phyloP scores from a whole-genome alignment of 768 basidiomycete species.

The Kwoniella shandongensis region DNA sequence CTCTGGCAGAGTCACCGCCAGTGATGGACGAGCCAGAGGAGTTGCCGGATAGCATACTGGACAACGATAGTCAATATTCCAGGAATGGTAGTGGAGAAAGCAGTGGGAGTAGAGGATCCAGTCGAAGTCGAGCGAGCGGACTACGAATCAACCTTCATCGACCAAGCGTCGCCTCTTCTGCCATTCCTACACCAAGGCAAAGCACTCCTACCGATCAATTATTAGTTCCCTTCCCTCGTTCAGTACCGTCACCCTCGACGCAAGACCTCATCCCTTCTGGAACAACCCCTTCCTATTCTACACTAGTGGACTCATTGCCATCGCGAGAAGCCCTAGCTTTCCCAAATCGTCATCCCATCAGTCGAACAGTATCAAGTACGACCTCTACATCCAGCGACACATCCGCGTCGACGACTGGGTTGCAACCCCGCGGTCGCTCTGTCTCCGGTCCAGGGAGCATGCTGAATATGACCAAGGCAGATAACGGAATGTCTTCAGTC shows the following conservation, averaged over 20 bases:
- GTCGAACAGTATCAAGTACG: slow-evolving; percentile 8
- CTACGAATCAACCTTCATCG: slow-evolving; percentile 15
- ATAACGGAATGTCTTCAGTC: slow-evolving; percentile 1
- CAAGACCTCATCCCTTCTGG: slow-evolving; percentile 8
- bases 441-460: slow-evolving; percentile 5
- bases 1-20: slow-evolving; percentile 9
- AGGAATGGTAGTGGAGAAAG: slow-evolving; percentile 1
- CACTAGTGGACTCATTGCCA: slow-evolving; percentile 7
- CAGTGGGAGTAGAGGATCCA: slow-evolving; percentile 4
- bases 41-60: not conserved
- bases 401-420: too few relatives aligned
- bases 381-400: slow-evolving; percentile 2
- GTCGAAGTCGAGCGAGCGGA: slow-evolving; percentile 4
- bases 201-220: not conserved
- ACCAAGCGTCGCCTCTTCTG: slow-evolving; percentile 11
- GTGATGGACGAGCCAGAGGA: slow-evolving; percentile 22
- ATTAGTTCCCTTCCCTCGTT: slow-evolving; percentile 3
- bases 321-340: too few relatives aligned
- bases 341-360: not conserved
- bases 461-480: not conserved
- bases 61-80: not conserved
- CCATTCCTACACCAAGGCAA: not conserved
- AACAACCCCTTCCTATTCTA: slow-evolving; percentile 18
- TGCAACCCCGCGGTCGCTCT: not conserved
- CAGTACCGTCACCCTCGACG: slow-evolving; percentile 2